Evolutionary conservation across 768 basidiomycete species (phyloP).

Genomic region (Cytidiella melzeri): DNA sequence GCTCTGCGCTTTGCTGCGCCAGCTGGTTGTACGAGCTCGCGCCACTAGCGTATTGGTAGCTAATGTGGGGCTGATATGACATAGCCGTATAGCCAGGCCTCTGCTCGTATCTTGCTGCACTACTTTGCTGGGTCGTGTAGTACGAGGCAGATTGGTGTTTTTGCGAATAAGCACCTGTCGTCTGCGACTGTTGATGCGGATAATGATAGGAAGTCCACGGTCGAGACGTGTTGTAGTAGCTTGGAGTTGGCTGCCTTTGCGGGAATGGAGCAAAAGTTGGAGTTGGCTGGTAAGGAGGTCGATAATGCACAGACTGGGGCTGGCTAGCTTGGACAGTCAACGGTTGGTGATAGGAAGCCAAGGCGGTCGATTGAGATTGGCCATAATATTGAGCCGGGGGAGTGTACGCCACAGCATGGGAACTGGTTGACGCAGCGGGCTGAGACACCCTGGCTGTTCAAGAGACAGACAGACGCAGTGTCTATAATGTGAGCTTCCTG

Average conservation of each 20-base stretch:
- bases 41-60: background rate
- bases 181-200: background rate
- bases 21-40: background rate
- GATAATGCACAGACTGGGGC: background rate
- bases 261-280: background rate
- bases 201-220: background rate
- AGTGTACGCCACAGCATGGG: background rate
- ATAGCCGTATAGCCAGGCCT: slow-evolving; percentile 9
- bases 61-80: slow-evolving; percentile 4
- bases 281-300: background rate
- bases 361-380: background rate
- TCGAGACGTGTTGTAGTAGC: background rate
- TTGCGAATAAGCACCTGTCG: background rate
- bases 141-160: background rate
- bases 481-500: background rate
- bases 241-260: background rate
- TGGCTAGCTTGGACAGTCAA: background rate
- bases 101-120: background rate
- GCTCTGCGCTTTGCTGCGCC: background rate
- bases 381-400: background rate
- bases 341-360: background rate
- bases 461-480: background rate
- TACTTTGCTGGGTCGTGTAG: background rate
- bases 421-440: background rate
- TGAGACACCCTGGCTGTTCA: background rate